Evolutionary conservation across 2,329 filamentous ascomycete species (phyloP).

Genomic region (Hymenoscyphus infarciens): DNA sequence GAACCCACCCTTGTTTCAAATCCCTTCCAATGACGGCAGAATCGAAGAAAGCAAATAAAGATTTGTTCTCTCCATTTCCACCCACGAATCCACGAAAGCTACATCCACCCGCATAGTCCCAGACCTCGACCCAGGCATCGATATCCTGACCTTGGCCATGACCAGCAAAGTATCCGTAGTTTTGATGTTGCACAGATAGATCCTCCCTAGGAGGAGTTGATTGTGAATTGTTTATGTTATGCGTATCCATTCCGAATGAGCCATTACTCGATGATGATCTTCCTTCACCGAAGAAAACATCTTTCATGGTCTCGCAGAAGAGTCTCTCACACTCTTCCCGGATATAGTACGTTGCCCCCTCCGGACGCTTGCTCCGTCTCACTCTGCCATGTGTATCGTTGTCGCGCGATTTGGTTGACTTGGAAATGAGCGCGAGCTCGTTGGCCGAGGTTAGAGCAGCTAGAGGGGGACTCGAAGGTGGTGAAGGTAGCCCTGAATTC

Average conservation of each 20-base stretch:
- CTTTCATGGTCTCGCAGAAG: slow-evolving; percentile 94
- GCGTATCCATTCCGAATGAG: slow-evolving; percentile 81
- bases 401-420: slow-evolving; percentile 35
- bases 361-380: slow-evolving; percentile 51
- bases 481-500: slow-evolving; percentile 75
- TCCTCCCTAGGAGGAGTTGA: slow-evolving; percentile 34
- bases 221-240: slow-evolving; percentile 33
- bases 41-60: slow-evolving; percentile 87
- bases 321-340: slow-evolving; percentile 99
- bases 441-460: slow-evolving; percentile 66
- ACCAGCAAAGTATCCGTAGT: slow-evolving; percentile 28
- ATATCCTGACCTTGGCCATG: slow-evolving; percentile 24
- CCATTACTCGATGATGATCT: slow-evolving; percentile 68
- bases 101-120: slow-evolving; percentile 76
- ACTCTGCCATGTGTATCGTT: slow-evolving; percentile 30
- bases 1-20: slow-evolving; percentile 78
- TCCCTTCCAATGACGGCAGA: slow-evolving; percentile 67
- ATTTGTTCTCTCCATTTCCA: slow-evolving; percentile 65
- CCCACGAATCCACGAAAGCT: slow-evolving; percentile 84
- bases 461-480: slow-evolving; percentile 86
- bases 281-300: slow-evolving; percentile 96
- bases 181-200: slow-evolving; percentile 21
- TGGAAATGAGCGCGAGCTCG: slow-evolving; percentile 62
- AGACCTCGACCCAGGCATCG: slow-evolving; percentile 37
- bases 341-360: slow-evolving; percentile 94